phyloP scores from a whole-genome alignment of 1,284 basidiomycete genomes.

The Pisolithus thermaeus region DNA sequence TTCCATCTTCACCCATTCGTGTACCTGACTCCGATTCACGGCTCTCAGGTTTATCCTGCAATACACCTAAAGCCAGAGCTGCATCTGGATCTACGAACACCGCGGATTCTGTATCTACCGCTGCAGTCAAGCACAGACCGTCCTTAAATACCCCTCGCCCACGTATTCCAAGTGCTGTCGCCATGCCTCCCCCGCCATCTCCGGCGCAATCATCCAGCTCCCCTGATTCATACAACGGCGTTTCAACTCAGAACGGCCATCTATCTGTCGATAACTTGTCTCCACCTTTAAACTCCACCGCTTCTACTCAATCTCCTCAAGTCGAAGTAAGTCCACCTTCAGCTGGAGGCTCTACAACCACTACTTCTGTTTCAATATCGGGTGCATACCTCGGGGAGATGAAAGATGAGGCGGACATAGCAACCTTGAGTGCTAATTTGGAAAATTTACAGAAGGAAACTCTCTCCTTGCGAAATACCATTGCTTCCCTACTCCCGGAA shows the following conservation, averaged over 20 bases:
- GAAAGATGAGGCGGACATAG: constrained; percentile 26
- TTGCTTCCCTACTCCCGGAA: constrained; percentile 27
- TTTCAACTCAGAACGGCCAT: constrained; percentile 9
- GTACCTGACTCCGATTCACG: constrained; percentile 11
- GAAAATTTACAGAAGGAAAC: constrained; percentile 57
- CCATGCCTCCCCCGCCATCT: constrained; percentile 73
- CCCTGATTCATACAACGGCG: constrained; percentile 28
- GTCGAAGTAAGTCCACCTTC: constrained; percentile 45
- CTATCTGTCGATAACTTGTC: constrained; percentile 15
- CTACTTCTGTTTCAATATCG: constrained; percentile 12
- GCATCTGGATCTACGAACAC: constrained; percentile 32
- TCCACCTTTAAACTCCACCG: constrained; percentile 33
- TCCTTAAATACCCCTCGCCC: constrained; percentile 52
- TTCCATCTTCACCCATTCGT: constrained; percentile 27
- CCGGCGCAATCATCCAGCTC: constrained; percentile 34
- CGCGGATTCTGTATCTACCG: constrained; percentile 35
- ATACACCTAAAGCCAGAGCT: constrained; percentile 53
- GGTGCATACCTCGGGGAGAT: constrained; percentile 25
- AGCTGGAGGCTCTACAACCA: constrained; percentile 22
- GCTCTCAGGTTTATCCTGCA: constrained; percentile 47
- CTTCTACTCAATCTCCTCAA: constrained; percentile 39
- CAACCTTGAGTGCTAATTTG: constrained; percentile 44
- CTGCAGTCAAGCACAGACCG: constrained; percentile 38
- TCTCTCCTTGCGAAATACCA: constrained; percentile 27
- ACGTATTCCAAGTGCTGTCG: constrained; percentile 64